Evolutionary conservation across 441 rosid genomes (phyloP), one percentile per base, ranked within the genome.

Genomic region (Oxalis stricta): DNA sequence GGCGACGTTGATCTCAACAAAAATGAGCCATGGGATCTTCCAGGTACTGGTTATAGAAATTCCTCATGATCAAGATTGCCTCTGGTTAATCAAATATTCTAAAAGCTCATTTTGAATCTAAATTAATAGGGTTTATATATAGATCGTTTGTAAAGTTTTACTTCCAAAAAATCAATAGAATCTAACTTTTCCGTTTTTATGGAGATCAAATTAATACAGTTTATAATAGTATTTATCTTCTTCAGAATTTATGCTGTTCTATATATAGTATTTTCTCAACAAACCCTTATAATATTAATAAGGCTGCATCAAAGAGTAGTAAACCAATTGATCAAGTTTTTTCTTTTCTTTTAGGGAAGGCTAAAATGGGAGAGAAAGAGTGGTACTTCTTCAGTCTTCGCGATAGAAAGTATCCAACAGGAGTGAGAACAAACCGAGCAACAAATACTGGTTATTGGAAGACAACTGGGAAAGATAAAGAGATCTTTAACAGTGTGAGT

Each of bases 21-120:
- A 55, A 73, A 65, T 7, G 89, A 79, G 56, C 89, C 89, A 1
- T 79, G 89, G 89, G 89, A 79, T 36, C 84, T 79, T 53, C 89
- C 89, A 48, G 89, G 89, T 76, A 68, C 15, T 46, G 3, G 11
- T 12, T 12, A 34, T 36, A 10, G 17, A 11, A 23, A 13, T n/a
- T 5, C 33, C 6, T 15, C 14, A 10, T 13, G 15, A 1, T 32
- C 31, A 37, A 30, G 7, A 23, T 23, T 3, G n/a, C n/a, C n/a
- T n/a, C n/a, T 23, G 28, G 7, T 23, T 23, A 7, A 23, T 23
- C 28, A 4, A 24, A 24, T 8, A 8, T 24, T 4, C 5, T 3
- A 8, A 24, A 24, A 24, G 4, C 28, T n/a, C n/a, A n/a, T n/a
- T n/a, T n/a, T n/a, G n/a, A n/a, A n/a, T n/a, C n/a, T n/a, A n/a